Evolutionary conservation across 345 rosid species (phyloP), one percentile per base, ranked within the genome.

Genomic region (Tarenaya hassleriana): DNA sequence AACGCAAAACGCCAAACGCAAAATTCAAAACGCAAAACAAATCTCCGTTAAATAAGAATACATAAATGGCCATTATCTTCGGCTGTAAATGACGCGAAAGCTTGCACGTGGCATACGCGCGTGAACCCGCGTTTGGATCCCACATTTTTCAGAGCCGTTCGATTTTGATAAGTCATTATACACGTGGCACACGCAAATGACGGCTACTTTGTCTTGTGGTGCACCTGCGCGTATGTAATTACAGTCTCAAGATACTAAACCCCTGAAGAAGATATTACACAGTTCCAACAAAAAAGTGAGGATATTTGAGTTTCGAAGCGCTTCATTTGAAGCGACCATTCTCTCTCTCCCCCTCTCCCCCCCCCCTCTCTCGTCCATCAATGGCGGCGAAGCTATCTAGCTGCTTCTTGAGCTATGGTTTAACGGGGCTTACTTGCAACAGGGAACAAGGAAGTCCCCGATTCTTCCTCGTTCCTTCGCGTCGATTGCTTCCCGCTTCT

Each of bases 321-420:
- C 58, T 64, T 63, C 53, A 56, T 47, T 69, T 57, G 57, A 58
- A 63, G 69, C 65, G 34, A 24, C 46, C 45, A 5, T 39, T 71
- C 17, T 8, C 60, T 15, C 45, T 52, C 18, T 50, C 47, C 40
- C 19, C 47, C 52, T 18, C 53, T 40, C 45, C 10, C 7, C 52
- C 27, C 53, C 33, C 45, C 10, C 7, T 12, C 13, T 14, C 15
- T 34, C 2, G 1, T 20, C 51, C 0, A 11, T 53, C 47, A 51
- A 77, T 81, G 94, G 71, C 82, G 46, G 64, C 78, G 61, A 75
- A 76, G 78, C 73, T 81, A 39, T 74, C 94, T 4, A 56, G 78
- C 17, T 78, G 75, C 63, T 69, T 77, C 51, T 41, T 77, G 12
- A 66, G 67, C 49, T 71, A 73, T 15, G 77, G 86, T 8, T 52